Evolutionary conservation across 1,284 basidiomycete species (phyloP).

Genomic region (Boletus chippewaensis): DNA sequence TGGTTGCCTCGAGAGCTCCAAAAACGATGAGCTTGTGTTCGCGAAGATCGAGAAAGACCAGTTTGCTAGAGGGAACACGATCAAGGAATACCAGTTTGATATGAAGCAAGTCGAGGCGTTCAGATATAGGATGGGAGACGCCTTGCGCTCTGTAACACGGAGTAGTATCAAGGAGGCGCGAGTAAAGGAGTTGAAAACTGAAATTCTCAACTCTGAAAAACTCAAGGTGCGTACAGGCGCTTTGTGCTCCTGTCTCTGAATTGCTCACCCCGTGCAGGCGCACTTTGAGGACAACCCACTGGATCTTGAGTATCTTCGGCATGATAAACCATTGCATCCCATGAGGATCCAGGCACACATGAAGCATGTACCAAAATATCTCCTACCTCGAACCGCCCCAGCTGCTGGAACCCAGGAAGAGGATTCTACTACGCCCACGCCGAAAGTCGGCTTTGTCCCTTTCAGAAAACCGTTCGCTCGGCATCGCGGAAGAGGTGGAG

Average conservation of each 20-base stretch:
- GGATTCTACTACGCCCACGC: constrained; percentile 17
- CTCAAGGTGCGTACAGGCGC: constrained; percentile 65
- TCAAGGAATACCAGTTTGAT: constrained; percentile 92
- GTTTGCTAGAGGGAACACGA: constrained; percentile 62
- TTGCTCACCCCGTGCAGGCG: constrained; percentile 48
- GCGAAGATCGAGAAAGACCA: constrained; percentile 71
- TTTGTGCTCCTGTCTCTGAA: neutral
- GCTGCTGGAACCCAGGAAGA: constrained; percentile 34
- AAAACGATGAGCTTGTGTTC: constrained; percentile 71
- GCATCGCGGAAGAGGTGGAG: constrained; percentile 45
- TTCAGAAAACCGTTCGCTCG: constrained; percentile 54
- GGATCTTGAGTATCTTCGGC: constrained; percentile 88
- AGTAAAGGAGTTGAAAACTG: constrained; percentile 89
- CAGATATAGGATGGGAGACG: constrained; percentile 97
- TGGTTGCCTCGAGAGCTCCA: constrained; percentile 59
- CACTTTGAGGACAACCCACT: constrained; percentile 98
- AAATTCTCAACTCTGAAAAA: constrained; percentile 93
- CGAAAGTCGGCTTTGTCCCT: constrained; percentile 53
- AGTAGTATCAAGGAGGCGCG: constrained; percentile 86
- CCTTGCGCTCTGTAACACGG: constrained; percentile 82
- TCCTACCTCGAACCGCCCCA: constrained; percentile 78
- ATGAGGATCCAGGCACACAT: constrained; percentile 86
- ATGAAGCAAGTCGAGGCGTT: constrained; percentile 97
- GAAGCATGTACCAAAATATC: constrained; percentile 93
- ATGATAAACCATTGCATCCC: constrained; percentile 91